These are phyloP conservation scores for Aspergillus pseudoterreus DNA, from an alignment of 2,329 filamentous ascomycete genomes.

Conservation along the genomic window DNA sequence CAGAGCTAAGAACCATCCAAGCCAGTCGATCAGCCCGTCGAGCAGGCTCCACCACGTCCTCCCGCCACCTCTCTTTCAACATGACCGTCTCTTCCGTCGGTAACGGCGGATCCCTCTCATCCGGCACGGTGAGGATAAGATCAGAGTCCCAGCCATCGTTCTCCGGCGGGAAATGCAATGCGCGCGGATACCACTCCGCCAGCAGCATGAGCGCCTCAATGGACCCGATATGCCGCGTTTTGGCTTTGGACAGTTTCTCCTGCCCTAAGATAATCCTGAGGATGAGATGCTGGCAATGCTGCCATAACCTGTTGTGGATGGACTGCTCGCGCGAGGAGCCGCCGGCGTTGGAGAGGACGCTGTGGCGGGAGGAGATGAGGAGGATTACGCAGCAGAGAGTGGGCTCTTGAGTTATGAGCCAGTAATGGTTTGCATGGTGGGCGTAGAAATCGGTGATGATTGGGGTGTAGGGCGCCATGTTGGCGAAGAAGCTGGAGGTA, in stretches of 20 bases:
- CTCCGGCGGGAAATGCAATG: constrained; percentile 50
- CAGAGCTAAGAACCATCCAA: constrained; percentile 54
- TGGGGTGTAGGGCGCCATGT: constrained; percentile 47
- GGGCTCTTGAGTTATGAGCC: constrained; percentile 49
- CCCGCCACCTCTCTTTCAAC: constrained; percentile 41
- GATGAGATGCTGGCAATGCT: constrained; percentile 50
- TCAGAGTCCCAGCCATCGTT: constrained; percentile 54
- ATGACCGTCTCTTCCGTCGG: constrained; percentile 27
- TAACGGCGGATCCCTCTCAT: constrained; percentile 35
- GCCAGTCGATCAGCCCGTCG: constrained; percentile 54
- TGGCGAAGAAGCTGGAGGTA: constrained; percentile 40
- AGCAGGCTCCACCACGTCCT: constrained; percentile 52
- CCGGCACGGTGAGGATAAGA: constrained; percentile 41
- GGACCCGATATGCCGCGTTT: constrained; percentile 46
- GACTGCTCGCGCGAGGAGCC: constrained; percentile 46
- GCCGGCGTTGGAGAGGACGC: constrained; percentile 35
- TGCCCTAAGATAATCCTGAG: constrained; percentile 51
- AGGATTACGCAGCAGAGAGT: constrained; percentile 51
- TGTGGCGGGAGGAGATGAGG: constrained; percentile 51
- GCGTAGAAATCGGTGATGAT: constrained; percentile 48
- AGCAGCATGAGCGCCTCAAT: constrained; percentile 52
- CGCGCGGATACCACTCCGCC: constrained; percentile 53
- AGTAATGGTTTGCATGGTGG: constrained; percentile 44
- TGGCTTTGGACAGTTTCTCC: constrained; percentile 48
- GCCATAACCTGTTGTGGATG: constrained; percentile 51